Conservation (phyloP, 208 protist species). For the Spongospora subterranea region DNA sequence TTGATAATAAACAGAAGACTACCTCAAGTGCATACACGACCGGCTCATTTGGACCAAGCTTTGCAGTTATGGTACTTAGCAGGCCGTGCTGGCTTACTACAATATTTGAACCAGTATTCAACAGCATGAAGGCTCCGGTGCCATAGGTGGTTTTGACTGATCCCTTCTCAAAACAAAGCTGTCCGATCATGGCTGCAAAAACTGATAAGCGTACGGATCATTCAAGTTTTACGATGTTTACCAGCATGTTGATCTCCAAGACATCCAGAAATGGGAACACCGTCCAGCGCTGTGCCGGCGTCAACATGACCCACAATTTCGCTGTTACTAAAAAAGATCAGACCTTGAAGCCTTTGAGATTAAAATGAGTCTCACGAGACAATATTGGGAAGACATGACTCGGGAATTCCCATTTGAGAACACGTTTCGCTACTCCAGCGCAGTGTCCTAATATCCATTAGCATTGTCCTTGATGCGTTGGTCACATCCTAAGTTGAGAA, state of each 20-base stretch:
- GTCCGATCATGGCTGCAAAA: conserved; percentile 65
- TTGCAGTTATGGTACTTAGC: conserved; percentile 91
- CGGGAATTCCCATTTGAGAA: conserved; percentile 80
- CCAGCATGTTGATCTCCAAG: conserved; percentile 97
- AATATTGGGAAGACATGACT: conserved; percentile 86
- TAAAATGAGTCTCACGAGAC: conserved; percentile 59
- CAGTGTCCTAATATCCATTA: conserved; percentile 93
- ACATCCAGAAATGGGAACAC: conserved; percentile 80
- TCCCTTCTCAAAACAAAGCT: conserved; percentile 86
- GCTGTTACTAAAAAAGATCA: too few relatives aligned
- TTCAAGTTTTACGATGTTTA: conserved; percentile 80
- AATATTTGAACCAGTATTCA: conserved; percentile 87
- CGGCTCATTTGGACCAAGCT: conserved; percentile 78
- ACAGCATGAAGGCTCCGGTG: conserved; percentile 96
- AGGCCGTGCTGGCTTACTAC: conserved; percentile 87
- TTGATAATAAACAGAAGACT: conserved; percentile 71
- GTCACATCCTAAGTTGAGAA: conserved; percentile 13
- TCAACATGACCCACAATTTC: neutral
- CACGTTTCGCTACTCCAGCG: conserved; percentile 89
- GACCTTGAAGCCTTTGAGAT: too few relatives aligned
- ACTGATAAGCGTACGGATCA: neutral
- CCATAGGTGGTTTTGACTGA: conserved; percentile 94
- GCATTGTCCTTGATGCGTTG: conserved; percentile 85
- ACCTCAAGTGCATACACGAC: conserved; percentile 63
- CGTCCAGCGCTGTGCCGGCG: conserved; percentile 59